Base-by-base conservation (phyloP, 2,329 filamentous ascomycete species). In the Cladophialophora immunda region DNA sequence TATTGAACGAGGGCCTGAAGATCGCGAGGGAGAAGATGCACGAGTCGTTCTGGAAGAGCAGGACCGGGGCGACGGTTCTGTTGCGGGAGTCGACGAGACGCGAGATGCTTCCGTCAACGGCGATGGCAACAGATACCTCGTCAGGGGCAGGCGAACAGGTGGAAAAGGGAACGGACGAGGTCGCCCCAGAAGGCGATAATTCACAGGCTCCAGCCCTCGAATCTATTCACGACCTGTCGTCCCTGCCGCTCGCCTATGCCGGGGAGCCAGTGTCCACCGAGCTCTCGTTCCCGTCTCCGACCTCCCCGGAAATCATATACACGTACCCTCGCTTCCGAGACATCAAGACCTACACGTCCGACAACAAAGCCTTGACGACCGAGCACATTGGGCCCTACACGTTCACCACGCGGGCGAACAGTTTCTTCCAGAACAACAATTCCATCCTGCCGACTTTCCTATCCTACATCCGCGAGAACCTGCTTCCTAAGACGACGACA, bases 401-500 rank as follows among this genome's bases (percentile, higher is more conserved):
- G 75, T 97, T 99, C 81, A 90, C 90, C 77, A 98, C 97, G 81
- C 92, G 92, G 2, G 95, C 95, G 11, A 94, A 94, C 67, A 89
- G 92, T 60, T 99, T 99, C 83, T 99, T 99, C 87, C 95, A 99
- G 77, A 99, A 99, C 85, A 99, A 99, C 86, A 98, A 98, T 84
- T 96, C 93, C 63, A 98, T 99, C 80, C 89, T 99, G 27, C 89
- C 92, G 32, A 81, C 83, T 17, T 97, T 98, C 80, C 97, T 93
- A 15, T 85, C 88, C 71, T 97, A 96, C 82, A 92, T 98, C 77
- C 91, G 93, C 69, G 85, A 91, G 41, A 87, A 91, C 78, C 22
- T 91, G 94, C 75, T 83, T 94, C 1, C 89, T 89, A 0, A 17
- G 13, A 5, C 15, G 22, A 13, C 36, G 9, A 1, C 30, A 36